A percentile compares a stretch with the other conserved stretches of the same genome.
Evolutionary conservation across 1,284 basidiomycete genomes (phyloP).

Genomic region (Ganoderma sp.): DNA sequence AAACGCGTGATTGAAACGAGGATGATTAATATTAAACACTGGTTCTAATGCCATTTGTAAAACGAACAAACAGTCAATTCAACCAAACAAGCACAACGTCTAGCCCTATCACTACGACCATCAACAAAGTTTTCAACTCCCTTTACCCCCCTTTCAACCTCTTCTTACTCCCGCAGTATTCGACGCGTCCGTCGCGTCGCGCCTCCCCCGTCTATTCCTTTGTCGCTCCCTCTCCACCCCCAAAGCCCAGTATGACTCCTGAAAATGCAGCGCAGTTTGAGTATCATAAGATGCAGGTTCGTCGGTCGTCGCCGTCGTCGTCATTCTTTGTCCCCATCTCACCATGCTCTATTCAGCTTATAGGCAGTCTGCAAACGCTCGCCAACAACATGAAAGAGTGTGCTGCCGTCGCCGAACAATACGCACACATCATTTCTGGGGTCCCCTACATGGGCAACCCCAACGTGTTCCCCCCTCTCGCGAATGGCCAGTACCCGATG

Average conservation of each 20-base stretch:
- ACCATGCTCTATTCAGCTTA: slow-evolving; percentile 47
- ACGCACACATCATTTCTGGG: slow-evolving; percentile 41
- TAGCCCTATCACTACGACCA: slow-evolving; percentile 32
- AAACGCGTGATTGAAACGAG: slow-evolving; percentile 25
- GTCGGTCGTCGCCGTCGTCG: slow-evolving; percentile 25
- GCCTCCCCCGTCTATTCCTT: slow-evolving; percentile 4
- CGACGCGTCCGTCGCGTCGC: slow-evolving; percentile 41
- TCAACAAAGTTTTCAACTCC: slow-evolving; percentile 37
- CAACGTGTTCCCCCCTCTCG: slow-evolving; percentile 20
- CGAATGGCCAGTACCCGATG: slow-evolving; percentile 37
- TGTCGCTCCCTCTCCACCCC: slow-evolving; percentile 13
- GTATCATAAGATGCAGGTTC: slow-evolving; percentile 54
- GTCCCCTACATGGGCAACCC: slow-evolving; percentile 32
- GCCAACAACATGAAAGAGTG: slow-evolving; percentile 65
- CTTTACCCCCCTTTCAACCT: slow-evolving; percentile 37
- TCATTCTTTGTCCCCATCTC: slow-evolving; percentile 16
- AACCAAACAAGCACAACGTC: slow-evolving; percentile 40
- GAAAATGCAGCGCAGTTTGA: slow-evolving; percentile 51
- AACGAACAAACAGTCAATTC: slow-evolving; percentile 34
- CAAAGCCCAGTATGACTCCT: slow-evolving; percentile 46
- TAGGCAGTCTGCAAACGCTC: slow-evolving; percentile 55
- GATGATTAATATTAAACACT: slow-evolving; percentile 19
- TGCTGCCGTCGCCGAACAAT: slow-evolving; percentile 61
- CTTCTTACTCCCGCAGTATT: slow-evolving; percentile 34
- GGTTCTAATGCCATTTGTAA: slow-evolving; percentile 32